These are phyloP conservation scores for Singerocomus inundabilis DNA, from an alignment of 1,284 basidiomycete species.

Conservation along the genomic window DNA sequence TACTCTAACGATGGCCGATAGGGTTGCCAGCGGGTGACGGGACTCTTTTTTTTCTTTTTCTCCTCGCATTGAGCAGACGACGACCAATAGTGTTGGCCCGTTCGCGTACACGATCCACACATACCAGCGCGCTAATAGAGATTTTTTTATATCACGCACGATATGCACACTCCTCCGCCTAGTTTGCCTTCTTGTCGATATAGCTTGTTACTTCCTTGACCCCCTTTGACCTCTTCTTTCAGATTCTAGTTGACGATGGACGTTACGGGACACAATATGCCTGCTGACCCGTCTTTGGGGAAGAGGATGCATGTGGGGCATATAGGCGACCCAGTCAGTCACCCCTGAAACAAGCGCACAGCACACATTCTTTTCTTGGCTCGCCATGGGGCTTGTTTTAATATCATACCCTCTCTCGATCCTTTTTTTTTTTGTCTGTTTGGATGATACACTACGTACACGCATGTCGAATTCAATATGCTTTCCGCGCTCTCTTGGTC, in stretches of 20 bases:
- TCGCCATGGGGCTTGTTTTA: slow-evolving; percentile 13
- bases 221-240: neutral
- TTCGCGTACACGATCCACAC: slow-evolving; percentile 14
- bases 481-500: neutral
- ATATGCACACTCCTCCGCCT: slow-evolving; percentile 1
- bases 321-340: neutral
- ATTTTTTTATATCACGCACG: slow-evolving; percentile 9
- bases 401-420: slow-evolving; percentile 17
- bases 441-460: neutral
- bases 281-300: slow-evolving; percentile 11
- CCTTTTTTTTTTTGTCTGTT: neutral
- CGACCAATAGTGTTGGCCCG: slow-evolving; percentile 5
- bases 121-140: slow-evolving; percentile 30
- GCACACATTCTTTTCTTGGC: slow-evolving; percentile 23
- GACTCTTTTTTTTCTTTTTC: neutral
- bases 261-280: slow-evolving; percentile 22
- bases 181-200: slow-evolving; percentile 1
- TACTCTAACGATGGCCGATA: slow-evolving; percentile 21
- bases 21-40: neutral
- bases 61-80: neutral
- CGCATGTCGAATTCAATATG: neutral
- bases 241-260: slow-evolving; percentile 22
- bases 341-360: slow-evolving; percentile 14
- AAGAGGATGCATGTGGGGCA: neutral
- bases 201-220: neutral